These are phyloP conservation scores for Bipolaris gigantea DNA, from an alignment of 2,329 filamentous ascomycete genomes.

Conservation along the genomic window DNA sequence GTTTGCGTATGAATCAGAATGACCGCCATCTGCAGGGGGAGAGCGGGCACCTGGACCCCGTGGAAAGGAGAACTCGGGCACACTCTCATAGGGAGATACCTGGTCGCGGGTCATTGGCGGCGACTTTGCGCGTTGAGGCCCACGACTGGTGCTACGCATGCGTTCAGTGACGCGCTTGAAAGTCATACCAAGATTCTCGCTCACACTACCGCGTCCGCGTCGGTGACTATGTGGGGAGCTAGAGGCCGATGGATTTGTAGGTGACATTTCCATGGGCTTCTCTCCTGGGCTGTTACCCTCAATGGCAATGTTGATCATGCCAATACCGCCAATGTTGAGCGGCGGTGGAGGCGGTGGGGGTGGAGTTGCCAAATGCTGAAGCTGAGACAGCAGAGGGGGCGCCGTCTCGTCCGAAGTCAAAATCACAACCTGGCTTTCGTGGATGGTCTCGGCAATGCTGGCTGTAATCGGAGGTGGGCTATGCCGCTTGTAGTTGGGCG, in stretches of 20 bases:
- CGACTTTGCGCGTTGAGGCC: slow-evolving; percentile 49
- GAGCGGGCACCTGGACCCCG: slow-evolving; percentile 31
- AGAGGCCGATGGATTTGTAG: slow-evolving; percentile 30
- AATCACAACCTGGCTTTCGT: slow-evolving; percentile 49
- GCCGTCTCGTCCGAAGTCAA: slow-evolving; percentile 46
- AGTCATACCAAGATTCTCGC: slow-evolving; percentile 59
- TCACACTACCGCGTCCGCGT: slow-evolving; percentile 58
- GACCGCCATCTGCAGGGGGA: slow-evolving; percentile 30
- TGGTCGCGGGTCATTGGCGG: slow-evolving; percentile 43
- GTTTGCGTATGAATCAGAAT: slow-evolving; percentile 33
- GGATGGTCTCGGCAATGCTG: slow-evolving; percentile 59
- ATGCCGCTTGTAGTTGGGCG: slow-evolving; percentile 44
- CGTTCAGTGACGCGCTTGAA: slow-evolving; percentile 56
- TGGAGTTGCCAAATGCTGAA: slow-evolving; percentile 61
- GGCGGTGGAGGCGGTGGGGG: slow-evolving; percentile 48
- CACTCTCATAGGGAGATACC: slow-evolving; percentile 50
- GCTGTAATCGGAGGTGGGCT: slow-evolving; percentile 49
- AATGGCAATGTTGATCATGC: slow-evolving; percentile 52
- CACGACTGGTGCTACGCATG: slow-evolving; percentile 61
- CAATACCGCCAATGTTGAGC: slow-evolving; percentile 34
- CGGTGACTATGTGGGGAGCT: slow-evolving; percentile 51
- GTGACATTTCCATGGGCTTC: slow-evolving; percentile 28
- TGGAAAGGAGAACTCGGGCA: slow-evolving; percentile 41
- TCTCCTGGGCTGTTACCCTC: slow-evolving; percentile 44
- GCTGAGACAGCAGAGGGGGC: slow-evolving; percentile 60